Evolutionary conservation across 495 filamentous ascomycete genomes (phyloP).

Genomic region (Neurospora africana): DNA sequence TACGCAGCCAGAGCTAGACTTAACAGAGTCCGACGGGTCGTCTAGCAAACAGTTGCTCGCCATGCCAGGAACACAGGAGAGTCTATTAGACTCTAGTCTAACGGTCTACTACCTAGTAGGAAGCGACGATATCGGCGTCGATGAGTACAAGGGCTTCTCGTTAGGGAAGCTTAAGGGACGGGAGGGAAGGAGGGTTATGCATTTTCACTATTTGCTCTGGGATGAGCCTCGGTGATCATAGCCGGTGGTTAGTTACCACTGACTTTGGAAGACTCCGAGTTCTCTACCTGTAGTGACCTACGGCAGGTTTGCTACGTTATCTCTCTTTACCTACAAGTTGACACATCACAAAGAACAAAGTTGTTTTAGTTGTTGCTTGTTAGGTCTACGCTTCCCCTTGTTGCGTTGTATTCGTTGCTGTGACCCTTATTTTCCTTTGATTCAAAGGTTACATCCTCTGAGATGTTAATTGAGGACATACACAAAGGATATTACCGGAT

Average conservation of each 20-base stretch:
- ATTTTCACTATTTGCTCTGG: neutral
- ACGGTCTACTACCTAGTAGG: too few relatives aligned
- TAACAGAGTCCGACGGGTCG: too few relatives aligned
- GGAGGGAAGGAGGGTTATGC: neutral
- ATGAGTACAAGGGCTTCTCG: neutral
- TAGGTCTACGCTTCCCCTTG: neutral
- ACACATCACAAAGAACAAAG: neutral
- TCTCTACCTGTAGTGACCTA: too few relatives aligned
- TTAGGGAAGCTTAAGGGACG: neutral
- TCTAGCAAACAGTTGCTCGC: too few relatives aligned
- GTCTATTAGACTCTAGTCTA: too few relatives aligned
- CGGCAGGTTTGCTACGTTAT: neutral
- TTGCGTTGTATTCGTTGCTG: neutral
- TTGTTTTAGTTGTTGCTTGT: neutral
- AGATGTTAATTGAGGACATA: neutral
- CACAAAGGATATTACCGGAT: neutral
- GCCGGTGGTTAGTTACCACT: neutral
- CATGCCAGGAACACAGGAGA: too few relatives aligned
- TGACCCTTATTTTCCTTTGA: neutral
- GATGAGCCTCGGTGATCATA: neutral
- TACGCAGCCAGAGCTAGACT: too few relatives aligned
- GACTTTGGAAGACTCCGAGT: neutral
- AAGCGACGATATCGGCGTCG: neutral
- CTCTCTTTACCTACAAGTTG: neutral
- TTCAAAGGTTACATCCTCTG: neutral